phyloP scores from a whole-genome alignment of 306 rosid species.

The Abrus precatorius region DNA sequence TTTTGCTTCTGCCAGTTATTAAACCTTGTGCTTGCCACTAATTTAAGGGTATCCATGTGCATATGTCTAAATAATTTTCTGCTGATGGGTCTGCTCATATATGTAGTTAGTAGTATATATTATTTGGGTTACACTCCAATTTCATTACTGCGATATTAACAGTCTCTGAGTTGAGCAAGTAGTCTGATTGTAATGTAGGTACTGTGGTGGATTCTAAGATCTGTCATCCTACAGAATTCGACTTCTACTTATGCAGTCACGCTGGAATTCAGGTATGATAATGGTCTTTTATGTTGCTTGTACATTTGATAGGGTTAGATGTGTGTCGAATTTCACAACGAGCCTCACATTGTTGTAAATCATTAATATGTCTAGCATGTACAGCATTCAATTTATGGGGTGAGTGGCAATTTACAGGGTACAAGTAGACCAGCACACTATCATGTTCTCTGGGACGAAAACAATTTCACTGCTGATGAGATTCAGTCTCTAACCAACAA shows the following conservation, averaged over 20 bases:
- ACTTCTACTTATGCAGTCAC: slow-evolving; percentile 90
- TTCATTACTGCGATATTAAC: background rate
- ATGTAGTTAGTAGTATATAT: background rate
- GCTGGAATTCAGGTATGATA: slow-evolving; percentile 84
- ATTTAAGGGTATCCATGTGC: slow-evolving; percentile 4
- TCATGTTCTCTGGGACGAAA: slow-evolving; percentile 94
- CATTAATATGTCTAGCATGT: background rate
- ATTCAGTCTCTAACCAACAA: slow-evolving; percentile 80
- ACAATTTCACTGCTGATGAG: slow-evolving; percentile 62
- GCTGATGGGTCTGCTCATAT: background rate
- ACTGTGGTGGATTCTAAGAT: slow-evolving; percentile 91
- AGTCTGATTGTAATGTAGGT: slow-evolving; percentile 59
- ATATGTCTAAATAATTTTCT: background rate
- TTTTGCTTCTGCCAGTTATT: background rate
- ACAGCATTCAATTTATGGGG: slow-evolving; percentile 17
- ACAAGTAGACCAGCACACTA: slow-evolving; percentile 99
- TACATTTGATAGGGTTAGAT: background rate
- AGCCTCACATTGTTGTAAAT: background rate
- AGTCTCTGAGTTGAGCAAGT: background rate
- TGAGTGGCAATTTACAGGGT: slow-evolving; percentile 60
- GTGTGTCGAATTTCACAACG: background rate
- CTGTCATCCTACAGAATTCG: slow-evolving; percentile 93
- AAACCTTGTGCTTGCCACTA: background rate
- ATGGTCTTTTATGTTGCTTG: background rate
- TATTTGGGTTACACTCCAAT: slow-evolving; percentile 1